These are phyloP conservation scores for Exophiala calicioides DNA, from an alignment of 2,329 filamentous ascomycete species.

Conservation along the genomic window DNA sequence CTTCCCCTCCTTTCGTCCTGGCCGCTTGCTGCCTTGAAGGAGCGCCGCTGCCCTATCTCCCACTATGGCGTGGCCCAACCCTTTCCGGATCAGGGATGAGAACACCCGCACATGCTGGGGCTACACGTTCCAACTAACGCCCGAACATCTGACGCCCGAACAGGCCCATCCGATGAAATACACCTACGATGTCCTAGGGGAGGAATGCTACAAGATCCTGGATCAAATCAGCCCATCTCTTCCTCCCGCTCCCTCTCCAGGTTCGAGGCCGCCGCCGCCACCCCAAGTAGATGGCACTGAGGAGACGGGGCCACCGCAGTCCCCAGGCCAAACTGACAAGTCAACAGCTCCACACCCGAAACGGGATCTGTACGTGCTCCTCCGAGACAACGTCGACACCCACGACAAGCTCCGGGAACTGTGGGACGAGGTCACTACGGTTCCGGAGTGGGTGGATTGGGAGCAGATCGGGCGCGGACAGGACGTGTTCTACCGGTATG, in stretches of 20 bases:
- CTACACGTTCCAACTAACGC: constrained; percentile 69
- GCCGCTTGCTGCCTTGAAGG: constrained; percentile 4
- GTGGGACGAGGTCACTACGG: constrained; percentile 66
- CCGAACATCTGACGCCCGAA: constrained; percentile 61
- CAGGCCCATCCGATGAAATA: constrained; percentile 62
- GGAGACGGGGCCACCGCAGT: constrained; percentile 28
- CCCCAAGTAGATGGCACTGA: no score
- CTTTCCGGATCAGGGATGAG: constrained; percentile 31
- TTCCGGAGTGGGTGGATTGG: constrained; percentile 79
- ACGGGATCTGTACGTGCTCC: constrained; percentile 64
- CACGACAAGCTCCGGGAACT: constrained; percentile 60
- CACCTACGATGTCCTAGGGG: constrained; percentile 68
- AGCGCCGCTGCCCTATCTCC: no score
- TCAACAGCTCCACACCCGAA: constrained; percentile 33
- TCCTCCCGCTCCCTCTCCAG: no score
- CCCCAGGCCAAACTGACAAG: not conserved
- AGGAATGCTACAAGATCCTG: constrained; percentile 65
- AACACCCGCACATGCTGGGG: constrained; percentile 55
- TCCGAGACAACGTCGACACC: constrained; percentile 58
- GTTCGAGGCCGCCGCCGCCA: no score
- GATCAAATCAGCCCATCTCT: constrained; percentile 63
- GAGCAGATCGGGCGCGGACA: constrained; percentile 72
- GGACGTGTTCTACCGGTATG: constrained; percentile 76
- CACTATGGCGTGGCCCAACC: constrained; percentile 35
- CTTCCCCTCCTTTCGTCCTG: not conserved